Evolutionary conservation across 305 asterid species (phyloP).

Genomic region (Fraxinus greggii): DNA sequence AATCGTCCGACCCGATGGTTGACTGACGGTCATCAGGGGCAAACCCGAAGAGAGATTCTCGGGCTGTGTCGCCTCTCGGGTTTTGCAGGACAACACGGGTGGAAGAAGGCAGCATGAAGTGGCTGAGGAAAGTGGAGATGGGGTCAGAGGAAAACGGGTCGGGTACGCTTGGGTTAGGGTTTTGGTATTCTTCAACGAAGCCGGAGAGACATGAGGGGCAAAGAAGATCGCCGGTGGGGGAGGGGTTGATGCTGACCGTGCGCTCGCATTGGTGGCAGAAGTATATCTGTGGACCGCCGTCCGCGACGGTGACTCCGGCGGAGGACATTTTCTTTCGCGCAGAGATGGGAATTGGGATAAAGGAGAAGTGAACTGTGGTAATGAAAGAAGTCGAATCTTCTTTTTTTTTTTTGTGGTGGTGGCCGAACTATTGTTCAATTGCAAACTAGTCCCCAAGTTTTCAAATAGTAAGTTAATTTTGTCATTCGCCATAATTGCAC

Average conservation of each 20-base stretch:
- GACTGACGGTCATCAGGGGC: background rate
- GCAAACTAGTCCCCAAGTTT: too few species aligned
- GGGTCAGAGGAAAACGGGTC: conserved; percentile 38
- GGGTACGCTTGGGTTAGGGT: conserved; percentile 36
- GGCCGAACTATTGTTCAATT: too few species aligned
- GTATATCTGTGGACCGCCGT: conserved; percentile 54
- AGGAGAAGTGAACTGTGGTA: background rate
- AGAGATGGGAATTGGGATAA: background rate
- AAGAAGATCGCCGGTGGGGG: conserved; percentile 46
- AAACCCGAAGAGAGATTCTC: conserved; percentile 25
- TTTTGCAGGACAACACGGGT: conserved; percentile 11
- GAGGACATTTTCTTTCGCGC: conserved; percentile 35
- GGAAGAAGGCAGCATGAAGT: conserved; percentile 30
- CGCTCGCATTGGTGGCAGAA: conserved; percentile 75
- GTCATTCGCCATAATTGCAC: too few species aligned
- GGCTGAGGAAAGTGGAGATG: conserved; percentile 40
- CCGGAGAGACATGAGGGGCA: conserved; percentile 75
- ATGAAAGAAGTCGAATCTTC: too few species aligned
- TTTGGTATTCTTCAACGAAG: conserved; percentile 64
- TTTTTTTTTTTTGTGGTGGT: too few species aligned
- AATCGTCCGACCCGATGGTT: conserved; percentile 19
- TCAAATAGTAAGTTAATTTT: too few species aligned
- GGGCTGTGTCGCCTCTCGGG: conserved; percentile 17
- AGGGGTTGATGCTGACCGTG: conserved; percentile 49
- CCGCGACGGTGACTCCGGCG: conserved; percentile 53